Evolutionary conservation across 176 grass and related monocot genomes (phyloP), one percentile per base, ranked within the genome.

Genomic region (Urochloa ruziziensis): DNA sequence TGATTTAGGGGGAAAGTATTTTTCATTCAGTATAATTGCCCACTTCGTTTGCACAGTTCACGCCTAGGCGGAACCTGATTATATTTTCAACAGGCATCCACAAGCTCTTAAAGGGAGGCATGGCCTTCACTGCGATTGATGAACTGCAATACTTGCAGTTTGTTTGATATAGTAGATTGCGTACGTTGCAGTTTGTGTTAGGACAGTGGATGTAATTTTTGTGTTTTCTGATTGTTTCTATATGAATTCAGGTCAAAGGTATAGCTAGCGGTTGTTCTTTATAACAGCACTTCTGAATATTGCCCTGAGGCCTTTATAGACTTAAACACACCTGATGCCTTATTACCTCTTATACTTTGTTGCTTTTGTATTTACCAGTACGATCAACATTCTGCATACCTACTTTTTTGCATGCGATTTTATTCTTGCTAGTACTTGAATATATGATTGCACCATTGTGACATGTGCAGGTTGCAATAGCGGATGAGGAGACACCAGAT

Each of bases 401-500:
- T 67, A 15, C 2, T 11, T 23, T 52, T 75, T 23, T 12, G 18
- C n/a, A 64, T 7, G 5, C 60, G 29, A 42, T 61, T 62, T 37
- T 40, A 13, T 69, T 77, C 75, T 51, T 3, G 25, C 4, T 43
- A 10, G 12, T 18, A 75, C 24, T 40, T 59, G 23, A 80, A 33
- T 23, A 67, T 80, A 44, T 80, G 66, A 83, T 19, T 35, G 8
- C 30, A 85, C 49, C 32, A 39, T 58, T 24, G 1, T 16, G 34
- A 36, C 46, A 19, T 57, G 2, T 72, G 64, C 86, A 98, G 93
- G 88, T 95, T 77, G 67, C 91, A 48, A 48, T 89, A 39, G 33
- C 88, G 71, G 96, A 93, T 24, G 83, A 80, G 18, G 87, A 84
- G 34, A 60, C 80, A 10, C 82, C 80, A 7, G 89, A 95, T 80